Evolutionary conservation across 176 grass and related monocot species (phyloP).

Genomic region (Eremochloa ophiuroides): DNA sequence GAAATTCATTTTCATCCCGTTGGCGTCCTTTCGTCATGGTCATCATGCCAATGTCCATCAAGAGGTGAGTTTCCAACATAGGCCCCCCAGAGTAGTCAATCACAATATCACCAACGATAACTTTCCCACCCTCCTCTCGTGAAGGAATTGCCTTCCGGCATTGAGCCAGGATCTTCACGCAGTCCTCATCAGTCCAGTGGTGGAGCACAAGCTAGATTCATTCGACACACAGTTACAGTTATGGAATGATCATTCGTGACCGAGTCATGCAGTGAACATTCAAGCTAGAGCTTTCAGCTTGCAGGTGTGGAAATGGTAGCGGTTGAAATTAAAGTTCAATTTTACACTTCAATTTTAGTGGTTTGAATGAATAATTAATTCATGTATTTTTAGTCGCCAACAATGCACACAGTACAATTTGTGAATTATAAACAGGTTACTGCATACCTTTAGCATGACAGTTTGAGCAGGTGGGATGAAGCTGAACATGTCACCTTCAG

Average conservation of each 20-base stretch:
- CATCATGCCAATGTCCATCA: conserved; percentile 37
- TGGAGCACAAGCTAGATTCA: background rate
- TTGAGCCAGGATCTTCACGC: background rate
- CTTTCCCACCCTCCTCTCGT: background rate
- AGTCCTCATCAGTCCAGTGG: background rate
- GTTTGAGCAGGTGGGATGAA: background rate
- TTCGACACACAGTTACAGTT: background rate
- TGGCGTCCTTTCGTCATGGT: conserved; percentile 17
- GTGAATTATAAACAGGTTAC: too few species aligned
- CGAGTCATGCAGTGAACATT: background rate
- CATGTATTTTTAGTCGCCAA: too few species aligned
- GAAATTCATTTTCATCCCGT: conserved; percentile 32
- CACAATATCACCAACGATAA: background rate
- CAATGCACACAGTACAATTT: too few species aligned
- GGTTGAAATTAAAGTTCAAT: too few species aligned
- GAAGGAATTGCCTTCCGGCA: background rate
- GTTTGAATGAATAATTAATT: too few species aligned
- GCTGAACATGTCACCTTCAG: background rate
- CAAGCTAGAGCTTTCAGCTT: background rate
- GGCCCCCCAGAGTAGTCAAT: background rate
- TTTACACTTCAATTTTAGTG: too few species aligned
- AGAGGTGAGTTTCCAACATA: conserved; percentile 20
- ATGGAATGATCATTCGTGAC: background rate
- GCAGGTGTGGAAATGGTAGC: background rate
- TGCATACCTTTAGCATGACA: background rate